Base-by-base conservation (phyloP, 2,329 filamentous ascomycete genomes). In the Thelonectria olida region DNA sequence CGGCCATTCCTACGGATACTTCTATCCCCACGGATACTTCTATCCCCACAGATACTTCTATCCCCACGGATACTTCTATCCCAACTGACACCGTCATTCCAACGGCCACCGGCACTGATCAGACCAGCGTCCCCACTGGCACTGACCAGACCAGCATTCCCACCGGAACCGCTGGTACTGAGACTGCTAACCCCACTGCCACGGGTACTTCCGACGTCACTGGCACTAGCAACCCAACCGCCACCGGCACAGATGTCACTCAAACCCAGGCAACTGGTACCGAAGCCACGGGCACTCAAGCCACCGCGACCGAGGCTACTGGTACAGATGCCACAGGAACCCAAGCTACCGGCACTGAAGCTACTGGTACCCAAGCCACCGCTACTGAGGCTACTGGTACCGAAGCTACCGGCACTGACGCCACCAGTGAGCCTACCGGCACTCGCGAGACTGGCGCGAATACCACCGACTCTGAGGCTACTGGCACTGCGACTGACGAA, bases 241-340 rank as follows among this genome's bases (percentile, higher is more conserved):
- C 52, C 7, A 60, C 61, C 31, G 52, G 52, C 9, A 57, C 57
- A 15, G 55, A 52, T 27, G 36, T 49, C 12, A 55, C 55, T 41
- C 49, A 17, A 6, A 48, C 54, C 19, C 20, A 42, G 31, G 41
- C 47, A 5, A 31, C 45, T 19, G 27, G 34, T 31, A 38, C 62
- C 38, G n/a, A n/a, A n/a, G 48, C 34, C 12, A 48, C 41, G 10
- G 39, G 28, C 22, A 42, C 44, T 8, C 27, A 47, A 19, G 22
- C 52, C 5, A 61, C 58, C 2, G 38, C 17, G 3, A 34, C 45
- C 27, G 23, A 44, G n/a, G 54, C 36, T 23, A 41, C 59, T n/a
- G 39, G 53, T 9, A 63, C 61, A 3, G 36, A 45, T 39, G 49
- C 45, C 28, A 25, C 62, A 27, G 36, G 20, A 7, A 44, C 55